Percentiles rank a stretch among this genome's conserved stretches.
These are phyloP conservation scores for Scedosporium apiospermum DNA, from an alignment of 2,329 filamentous ascomycete species.

Conservation along the genomic window DNA sequence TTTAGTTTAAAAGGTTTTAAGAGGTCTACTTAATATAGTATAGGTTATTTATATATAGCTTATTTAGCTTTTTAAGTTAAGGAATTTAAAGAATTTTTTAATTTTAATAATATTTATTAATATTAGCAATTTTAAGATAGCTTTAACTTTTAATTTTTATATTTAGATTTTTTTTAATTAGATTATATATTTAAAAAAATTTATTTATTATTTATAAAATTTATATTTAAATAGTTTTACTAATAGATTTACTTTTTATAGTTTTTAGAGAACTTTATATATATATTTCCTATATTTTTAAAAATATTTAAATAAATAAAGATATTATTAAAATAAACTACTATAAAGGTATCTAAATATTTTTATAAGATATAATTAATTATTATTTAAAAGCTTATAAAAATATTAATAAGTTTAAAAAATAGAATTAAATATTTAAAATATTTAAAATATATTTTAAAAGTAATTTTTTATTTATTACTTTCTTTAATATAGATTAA, in stretches of 20 bases:
- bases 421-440: no score
- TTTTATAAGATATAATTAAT: neutral
- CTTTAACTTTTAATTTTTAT: no score
- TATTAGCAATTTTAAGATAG: neutral
- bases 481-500: no score
- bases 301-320: slow-evolving; percentile 8
- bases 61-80: neutral
- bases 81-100: neutral
- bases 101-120: neutral
- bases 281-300: slow-evolving; percentile 6
- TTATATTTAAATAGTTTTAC: neutral
- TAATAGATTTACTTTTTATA: neutral
- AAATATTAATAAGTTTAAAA: slow-evolving; percentile 10
- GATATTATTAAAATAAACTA: slow-evolving; percentile 11
- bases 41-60: neutral
- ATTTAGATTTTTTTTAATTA: no score
- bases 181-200: neutral
- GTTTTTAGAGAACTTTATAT: neutral
- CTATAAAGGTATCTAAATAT: slow-evolving; percentile 8
- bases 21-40: neutral
- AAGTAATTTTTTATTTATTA: no score
- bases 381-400: slow-evolving; percentile 9
- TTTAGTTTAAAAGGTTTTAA: no score
- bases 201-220: neutral
- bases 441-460: no score